phyloP scores from a whole-genome alignment of 164 flowering plant genomes.

The Nelumbo lutea region DNA sequence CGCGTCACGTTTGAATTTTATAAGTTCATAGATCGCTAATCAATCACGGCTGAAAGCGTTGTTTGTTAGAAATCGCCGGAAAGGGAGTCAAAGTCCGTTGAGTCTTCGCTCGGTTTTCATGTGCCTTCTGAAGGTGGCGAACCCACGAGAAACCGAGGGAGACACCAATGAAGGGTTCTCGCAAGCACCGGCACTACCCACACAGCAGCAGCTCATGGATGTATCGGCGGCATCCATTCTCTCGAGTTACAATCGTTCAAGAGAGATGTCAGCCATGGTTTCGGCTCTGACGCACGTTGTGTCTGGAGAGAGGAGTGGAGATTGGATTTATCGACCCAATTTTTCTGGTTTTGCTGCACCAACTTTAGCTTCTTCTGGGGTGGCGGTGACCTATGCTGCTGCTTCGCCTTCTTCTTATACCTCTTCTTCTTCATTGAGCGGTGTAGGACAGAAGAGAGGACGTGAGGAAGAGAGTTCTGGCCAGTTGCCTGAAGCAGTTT shows the following conservation, averaged over 20 bases:
- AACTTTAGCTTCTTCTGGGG: neutral
- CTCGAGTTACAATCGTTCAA: slow-evolving; percentile 23
- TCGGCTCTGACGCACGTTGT: slow-evolving; percentile 52
- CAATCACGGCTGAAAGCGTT: no score
- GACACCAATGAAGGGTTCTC: slow-evolving; percentile 3
- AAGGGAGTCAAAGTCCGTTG: neutral
- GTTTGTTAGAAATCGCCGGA: neutral
- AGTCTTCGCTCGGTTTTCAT: slow-evolving; percentile 12
- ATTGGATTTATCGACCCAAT: neutral
- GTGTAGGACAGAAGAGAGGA: slow-evolving; percentile 25
- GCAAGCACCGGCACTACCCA: neutral
- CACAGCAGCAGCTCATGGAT: neutral
- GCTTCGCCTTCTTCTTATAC: neutral
- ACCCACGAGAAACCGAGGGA: slow-evolving; percentile 17
- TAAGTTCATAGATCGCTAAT: no score
- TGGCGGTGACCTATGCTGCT: neutral
- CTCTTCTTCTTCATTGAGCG: slow-evolving; percentile 11
- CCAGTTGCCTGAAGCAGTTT: neutral
- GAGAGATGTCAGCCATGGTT: slow-evolving; percentile 57
- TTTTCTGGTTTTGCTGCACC: neutral
- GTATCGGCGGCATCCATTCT: slow-evolving; percentile 14
- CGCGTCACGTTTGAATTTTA: no score
- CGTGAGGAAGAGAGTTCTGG: slow-evolving; percentile 20
- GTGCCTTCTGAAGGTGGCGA: slow-evolving; percentile 49
- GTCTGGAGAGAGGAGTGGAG: slow-evolving; percentile 23